Evolutionary conservation across 1,284 basidiomycete species (phyloP), one percentile per base, ranked within the genome.

Genomic region (Ceratobasidium theobromae): DNA sequence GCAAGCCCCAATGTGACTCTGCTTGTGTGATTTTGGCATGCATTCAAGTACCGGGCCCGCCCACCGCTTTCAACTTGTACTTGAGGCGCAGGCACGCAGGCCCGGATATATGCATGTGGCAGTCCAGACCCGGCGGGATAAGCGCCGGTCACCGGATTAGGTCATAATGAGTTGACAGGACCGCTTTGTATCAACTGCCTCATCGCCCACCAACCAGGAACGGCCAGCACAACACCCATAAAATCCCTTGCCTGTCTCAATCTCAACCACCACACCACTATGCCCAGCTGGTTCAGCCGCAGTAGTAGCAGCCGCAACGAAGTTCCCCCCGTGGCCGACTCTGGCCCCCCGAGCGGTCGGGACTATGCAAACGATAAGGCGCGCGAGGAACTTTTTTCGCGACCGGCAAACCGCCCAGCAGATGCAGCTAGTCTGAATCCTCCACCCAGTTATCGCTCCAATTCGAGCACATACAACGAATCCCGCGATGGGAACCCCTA

Each of bases 401-500:
- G 23, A 18, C 27, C 55, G 67, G 75, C 73, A 67, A 73, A 48
- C 62, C 72, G 70, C 55, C 58, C 38, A 41, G 53, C 71, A 74
- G 49, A 74, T 72, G 58, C 77, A 75, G 71, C 77, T 73, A 68
- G 75, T 76, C 14, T 79, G 80, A 45, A 75, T 80, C 65, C 79
- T 65, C 75, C 80, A 28, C 71, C 74, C 41, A 72, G 72, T 30
- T 79, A 80, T 71, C 81, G 80, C 62, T 84, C 86, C n/a, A 81
- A 76, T 67, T 78, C 85, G 45, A 80, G 75, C 70, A 85, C 86
- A 8, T 89, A 89, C 71, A 78, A 85, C 66, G 73, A 85, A 69
- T 88, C 85, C 74, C 80, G 86, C 60, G 86, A 88, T 74, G 85
- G 84, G 30, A 84, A 88, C 71, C 81, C 78, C 23, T 82, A 82